Conservation (phyloP, 2,329 filamentous ascomycete genomes). For the Penicillium sp. region DNA sequence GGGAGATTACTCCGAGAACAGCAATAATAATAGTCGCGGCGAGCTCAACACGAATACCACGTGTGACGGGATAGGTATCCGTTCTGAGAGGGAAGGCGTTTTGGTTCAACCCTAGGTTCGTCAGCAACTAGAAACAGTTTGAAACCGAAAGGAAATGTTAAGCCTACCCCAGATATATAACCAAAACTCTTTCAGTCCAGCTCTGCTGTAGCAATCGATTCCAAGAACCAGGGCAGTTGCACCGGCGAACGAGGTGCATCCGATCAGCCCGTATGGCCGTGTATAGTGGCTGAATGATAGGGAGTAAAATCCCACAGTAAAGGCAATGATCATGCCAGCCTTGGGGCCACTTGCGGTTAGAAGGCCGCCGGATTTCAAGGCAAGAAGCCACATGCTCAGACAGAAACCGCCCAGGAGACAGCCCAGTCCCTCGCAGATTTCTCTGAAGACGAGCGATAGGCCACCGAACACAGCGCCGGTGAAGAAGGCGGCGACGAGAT, state of each 20-base stretch:
- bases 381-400: conserved; percentile 85
- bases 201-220: conserved; percentile 83
- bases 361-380: conserved; percentile 71
- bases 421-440: conserved; percentile 79
- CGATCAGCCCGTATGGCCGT: conserved; percentile 72
- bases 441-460: conserved; percentile 72
- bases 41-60: conserved; percentile 80
- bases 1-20: conserved; percentile 73
- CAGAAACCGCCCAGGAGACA: conserved; percentile 86
- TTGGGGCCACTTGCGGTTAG: conserved; percentile 61
- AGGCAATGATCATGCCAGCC: conserved; percentile 70
- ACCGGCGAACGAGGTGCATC: conserved; percentile 73
- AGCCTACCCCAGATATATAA: conserved; percentile 75
- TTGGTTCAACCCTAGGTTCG: conserved; percentile 62
- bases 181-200: conserved; percentile 97
- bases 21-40: conserved; percentile 73
- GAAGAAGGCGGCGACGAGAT: conserved; percentile 72
- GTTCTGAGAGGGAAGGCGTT: conserved; percentile 75
- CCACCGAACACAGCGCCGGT: conserved; percentile 73
- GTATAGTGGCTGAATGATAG: conserved; percentile 77
- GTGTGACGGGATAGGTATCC: conserved; percentile 78
- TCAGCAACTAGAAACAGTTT: conserved; percentile 5
- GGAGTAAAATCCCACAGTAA: conserved; percentile 66
- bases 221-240: conserved; percentile 76
- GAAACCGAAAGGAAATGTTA: background rate